Conservation (phyloP, 768 basidiomycete genomes). For the Crepidotus variabilis region DNA sequence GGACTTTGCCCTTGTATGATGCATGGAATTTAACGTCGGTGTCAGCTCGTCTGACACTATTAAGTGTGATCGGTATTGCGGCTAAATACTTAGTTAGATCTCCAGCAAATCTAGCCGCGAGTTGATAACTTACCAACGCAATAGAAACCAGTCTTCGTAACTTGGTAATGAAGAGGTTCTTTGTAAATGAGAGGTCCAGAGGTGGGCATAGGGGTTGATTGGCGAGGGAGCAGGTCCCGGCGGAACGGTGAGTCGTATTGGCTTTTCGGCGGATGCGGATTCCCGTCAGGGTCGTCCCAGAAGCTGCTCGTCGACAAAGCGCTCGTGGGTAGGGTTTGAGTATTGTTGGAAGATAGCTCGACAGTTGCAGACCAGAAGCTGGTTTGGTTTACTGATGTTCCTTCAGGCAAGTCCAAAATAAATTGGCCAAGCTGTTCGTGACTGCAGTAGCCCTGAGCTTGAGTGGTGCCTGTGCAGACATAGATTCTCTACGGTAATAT, state of each 20-base stretch:
- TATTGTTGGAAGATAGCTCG: conserved; percentile 44
- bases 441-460: conserved; percentile 68
- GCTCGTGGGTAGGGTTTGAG: conserved; percentile 16
- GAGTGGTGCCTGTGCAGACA: conserved; percentile 84
- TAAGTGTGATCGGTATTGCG: conserved; percentile 84
- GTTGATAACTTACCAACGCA: conserved; percentile 73
- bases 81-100: conserved; percentile 37
- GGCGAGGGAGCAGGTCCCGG: conserved; percentile 20
- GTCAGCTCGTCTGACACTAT: conserved; percentile 32
- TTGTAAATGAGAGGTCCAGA: conserved; percentile 51
- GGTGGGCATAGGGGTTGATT: conserved; percentile 40
- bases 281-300: conserved; percentile 60
- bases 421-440: conserved; percentile 78
- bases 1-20: conserved; percentile 70
- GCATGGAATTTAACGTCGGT: conserved; percentile 67
- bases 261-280: conserved; percentile 48
- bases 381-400: conserved; percentile 62
- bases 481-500: conserved; percentile 76
- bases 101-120: background rate
- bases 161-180: conserved; percentile 77
- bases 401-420: conserved; percentile 73
- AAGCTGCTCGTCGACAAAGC: conserved; percentile 30
- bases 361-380: conserved; percentile 88
- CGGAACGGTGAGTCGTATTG: conserved; percentile 51
- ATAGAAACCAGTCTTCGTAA: conserved; percentile 90